Evolutionary conservation across 1,284 basidiomycete species (phyloP), one percentile per base, ranked within the genome.

Genomic region (Meira miltonrushii): DNA sequence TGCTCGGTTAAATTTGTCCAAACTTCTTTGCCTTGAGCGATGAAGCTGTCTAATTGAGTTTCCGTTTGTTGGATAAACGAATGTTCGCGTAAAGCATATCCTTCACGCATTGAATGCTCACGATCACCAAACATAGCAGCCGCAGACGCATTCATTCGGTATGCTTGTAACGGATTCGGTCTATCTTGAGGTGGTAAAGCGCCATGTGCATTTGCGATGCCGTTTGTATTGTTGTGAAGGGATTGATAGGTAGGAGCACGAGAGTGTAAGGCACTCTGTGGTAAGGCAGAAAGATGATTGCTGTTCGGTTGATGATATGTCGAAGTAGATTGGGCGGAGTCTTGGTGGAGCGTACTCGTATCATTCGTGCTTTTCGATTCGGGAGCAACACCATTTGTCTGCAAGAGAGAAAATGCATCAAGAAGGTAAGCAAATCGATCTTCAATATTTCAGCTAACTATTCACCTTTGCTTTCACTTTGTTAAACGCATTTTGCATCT

Each of bases 1-100:
- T 78, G 75, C 58, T 78, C 75, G n/a, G 69, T 67, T 13, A 78
- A 57, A 47, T 77, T 78, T n/a, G 68, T 70, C 49, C 74, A 71
- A 40, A 75, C 71, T 37, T 74, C 72, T 37, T 70, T 66, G 0
- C 75, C 75, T 41, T 78, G 75, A 1, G 75, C 68, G 38, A 78
- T 77, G 47, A 78, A 76, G 9, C 67, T 64, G 39, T 78, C 75
- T 44, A 78, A 58, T 55, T 78, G 75, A 1, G 58, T 54, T 50
- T 78, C 75, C 1, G 75, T 76, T 43, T 74, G 65, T 44, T 74
- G 66, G 44, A 78, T 74, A 54, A 78, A 78, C 15, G 66, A 64
- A 54, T 78, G 75, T 57, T 78, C 75, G 6, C 74, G 59, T 54
- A 78, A 59, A 25, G 75, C 75, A 49, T 75, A 72, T 0, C 57